A percentile compares a stretch with the other conserved stretches of the same genome.
These are phyloP conservation scores for Rubia yunnanensis DNA, from an alignment of 257 asterid species.

Conservation along the genomic window DNA sequence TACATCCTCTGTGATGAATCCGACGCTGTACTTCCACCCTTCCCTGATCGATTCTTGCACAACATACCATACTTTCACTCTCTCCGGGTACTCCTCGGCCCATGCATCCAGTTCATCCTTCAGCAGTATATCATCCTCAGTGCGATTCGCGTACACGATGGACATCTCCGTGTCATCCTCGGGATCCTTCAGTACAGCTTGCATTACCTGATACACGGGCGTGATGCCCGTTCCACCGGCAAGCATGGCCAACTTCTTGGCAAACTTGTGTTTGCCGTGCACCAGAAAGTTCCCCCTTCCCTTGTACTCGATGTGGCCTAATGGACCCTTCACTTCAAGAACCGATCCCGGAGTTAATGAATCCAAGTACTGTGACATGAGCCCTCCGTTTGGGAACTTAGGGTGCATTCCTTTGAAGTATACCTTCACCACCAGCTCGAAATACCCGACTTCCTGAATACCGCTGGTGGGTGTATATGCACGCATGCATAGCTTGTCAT, in stretches of 20 bases:
- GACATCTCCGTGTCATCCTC: conserved; percentile 70
- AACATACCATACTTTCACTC: conserved; percentile 90
- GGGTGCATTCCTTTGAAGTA: conserved; percentile 70
- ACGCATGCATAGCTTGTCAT: conserved; percentile 79
- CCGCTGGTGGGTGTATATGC: conserved; percentile 85
- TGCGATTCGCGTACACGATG: conserved; percentile 80
- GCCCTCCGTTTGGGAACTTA: conserved; percentile 78
- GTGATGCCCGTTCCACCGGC: conserved; percentile 96
- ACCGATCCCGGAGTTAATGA: conserved; percentile 37
- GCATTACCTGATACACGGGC: conserved; percentile 85
- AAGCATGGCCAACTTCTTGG: conserved; percentile 68
- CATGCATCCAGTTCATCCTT: conserved; percentile 70
- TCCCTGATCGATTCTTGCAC: conserved; percentile 40
- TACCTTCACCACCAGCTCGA: conserved; percentile 69
- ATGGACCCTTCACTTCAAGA: conserved; percentile 73
- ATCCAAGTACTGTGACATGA: conserved; percentile 74
- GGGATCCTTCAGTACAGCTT: conserved; percentile 64
- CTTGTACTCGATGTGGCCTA: conserved; percentile 81
- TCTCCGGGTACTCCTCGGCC: conserved; percentile 48
- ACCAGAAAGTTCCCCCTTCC: conserved; percentile 56
- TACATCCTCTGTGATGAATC: conserved; percentile 46
- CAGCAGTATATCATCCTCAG: conserved; percentile 72
- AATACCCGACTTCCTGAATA: conserved; percentile 53
- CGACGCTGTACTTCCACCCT: conserved; percentile 64
- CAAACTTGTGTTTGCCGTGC: conserved; percentile 53